A percentile compares a stretch with the other conserved stretches of the same genome.
phyloP scores from a whole-genome alignment of 169 alveolate genomes.

The Eimeria acervulina region DNA sequence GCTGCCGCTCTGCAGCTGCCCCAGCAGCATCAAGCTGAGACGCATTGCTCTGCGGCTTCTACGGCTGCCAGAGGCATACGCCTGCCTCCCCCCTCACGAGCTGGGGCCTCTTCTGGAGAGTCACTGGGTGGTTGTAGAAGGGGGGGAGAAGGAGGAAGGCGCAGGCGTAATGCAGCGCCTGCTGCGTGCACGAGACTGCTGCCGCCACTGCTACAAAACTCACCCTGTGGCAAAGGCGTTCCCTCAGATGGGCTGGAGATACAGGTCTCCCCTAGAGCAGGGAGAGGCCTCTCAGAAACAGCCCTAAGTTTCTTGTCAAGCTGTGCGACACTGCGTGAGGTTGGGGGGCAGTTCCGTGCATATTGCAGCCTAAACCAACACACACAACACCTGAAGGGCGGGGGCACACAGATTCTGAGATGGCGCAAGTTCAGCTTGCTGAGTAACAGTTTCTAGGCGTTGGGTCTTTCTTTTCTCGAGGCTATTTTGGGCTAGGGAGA shows the following conservation, averaged over 20 bases:
- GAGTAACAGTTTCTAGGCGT: not conserved
- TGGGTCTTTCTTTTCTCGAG: not conserved
- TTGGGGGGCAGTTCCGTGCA: not conserved
- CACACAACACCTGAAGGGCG: not conserved
- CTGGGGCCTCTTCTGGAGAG: constrained; percentile 65
- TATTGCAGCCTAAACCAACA: not conserved
- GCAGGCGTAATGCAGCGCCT: constrained; percentile 53
- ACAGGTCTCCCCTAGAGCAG: constrained; percentile 7
- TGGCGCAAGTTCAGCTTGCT: not conserved
- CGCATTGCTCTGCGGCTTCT: constrained; percentile 57
- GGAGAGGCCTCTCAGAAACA: not conserved
- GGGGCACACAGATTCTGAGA: not conserved
- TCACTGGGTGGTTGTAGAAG: constrained; percentile 70
- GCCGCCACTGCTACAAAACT: constrained; percentile 58
- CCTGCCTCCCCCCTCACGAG: constrained; percentile 60
- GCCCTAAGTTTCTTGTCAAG: not conserved
- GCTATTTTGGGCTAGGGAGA: not conserved
- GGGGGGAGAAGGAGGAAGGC: constrained; percentile 36
- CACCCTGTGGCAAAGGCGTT: constrained; percentile 66
- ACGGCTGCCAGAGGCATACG: constrained; percentile 46
- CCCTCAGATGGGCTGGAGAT: constrained; percentile 55
- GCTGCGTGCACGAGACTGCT: constrained; percentile 47
- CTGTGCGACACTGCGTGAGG: not conserved
- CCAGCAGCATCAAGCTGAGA: constrained; percentile 25
- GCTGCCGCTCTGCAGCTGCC: constrained; percentile 68